Percentiles rank a stretch among this genome's conserved stretches.
Conservation (phyloP, 2,329 filamentous ascomycete species). For the Pseudocercospora vitis region DNA sequence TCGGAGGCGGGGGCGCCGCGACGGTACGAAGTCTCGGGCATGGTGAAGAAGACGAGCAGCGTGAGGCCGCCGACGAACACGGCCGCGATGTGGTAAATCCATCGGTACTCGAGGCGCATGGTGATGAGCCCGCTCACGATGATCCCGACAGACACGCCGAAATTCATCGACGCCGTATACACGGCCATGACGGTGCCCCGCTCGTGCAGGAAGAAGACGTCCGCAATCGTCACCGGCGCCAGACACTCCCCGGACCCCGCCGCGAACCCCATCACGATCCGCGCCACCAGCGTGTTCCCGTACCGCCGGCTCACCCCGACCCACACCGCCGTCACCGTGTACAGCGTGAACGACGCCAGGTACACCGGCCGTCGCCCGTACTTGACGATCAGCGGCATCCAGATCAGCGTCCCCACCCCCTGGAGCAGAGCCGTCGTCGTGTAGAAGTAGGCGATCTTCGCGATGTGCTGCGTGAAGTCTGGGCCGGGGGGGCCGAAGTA, state of each 20-base stretch:
- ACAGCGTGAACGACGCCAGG: constrained; percentile 29
- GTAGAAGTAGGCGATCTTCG: constrained; percentile 55
- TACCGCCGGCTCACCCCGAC: constrained; percentile 26
- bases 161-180: constrained; percentile 34
- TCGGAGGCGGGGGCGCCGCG: constrained; percentile 24
- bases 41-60: constrained; percentile 53
- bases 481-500: constrained; percentile 46
- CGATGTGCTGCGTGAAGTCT: constrained; percentile 40
- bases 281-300: constrained; percentile 42
- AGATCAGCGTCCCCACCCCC: constrained; percentile 43
- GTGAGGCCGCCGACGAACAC: constrained; percentile 53
- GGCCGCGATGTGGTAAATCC: constrained; percentile 54
- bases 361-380: constrained; percentile 42
- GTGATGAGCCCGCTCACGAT: constrained; percentile 48
- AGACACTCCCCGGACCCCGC: constrained; percentile 54
- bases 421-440: constrained; percentile 53
- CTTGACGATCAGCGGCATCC: constrained; percentile 43
- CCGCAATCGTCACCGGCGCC: constrained; percentile 54
- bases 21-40: constrained; percentile 56
- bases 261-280: constrained; percentile 56
- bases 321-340: constrained; percentile 28
- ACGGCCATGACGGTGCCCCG: constrained; percentile 54
- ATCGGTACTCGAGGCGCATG: constrained; percentile 51
- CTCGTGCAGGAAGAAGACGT: constrained; percentile 60
- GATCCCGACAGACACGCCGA: constrained; percentile 35